Conservation (phyloP, 2,329 filamentous ascomycete genomes). For the Penicillium sp. region DNA sequence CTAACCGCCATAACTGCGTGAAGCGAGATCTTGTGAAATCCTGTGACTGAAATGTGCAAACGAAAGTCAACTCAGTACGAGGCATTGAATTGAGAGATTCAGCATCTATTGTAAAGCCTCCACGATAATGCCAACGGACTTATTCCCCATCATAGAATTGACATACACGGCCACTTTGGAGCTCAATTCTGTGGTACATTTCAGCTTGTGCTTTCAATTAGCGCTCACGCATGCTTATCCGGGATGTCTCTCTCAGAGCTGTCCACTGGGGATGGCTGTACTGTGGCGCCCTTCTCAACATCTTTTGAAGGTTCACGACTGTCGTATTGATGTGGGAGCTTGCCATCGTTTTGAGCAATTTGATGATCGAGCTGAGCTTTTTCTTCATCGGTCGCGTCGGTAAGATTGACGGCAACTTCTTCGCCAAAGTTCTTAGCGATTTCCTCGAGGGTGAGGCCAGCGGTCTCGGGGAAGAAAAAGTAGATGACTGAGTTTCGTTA, state of each 20-base stretch:
- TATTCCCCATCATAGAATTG: not conserved
- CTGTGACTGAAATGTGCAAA: not conserved
- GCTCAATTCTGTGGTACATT: not conserved
- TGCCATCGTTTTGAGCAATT: constrained; percentile 2
- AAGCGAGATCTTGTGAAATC: not conserved
- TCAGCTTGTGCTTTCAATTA: not conserved
- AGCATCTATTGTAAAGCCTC: not conserved
- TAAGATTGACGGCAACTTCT: constrained; percentile 49
- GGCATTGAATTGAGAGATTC: not conserved
- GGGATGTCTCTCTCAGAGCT: not conserved
- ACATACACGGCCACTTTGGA: not conserved
- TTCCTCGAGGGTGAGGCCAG: constrained; percentile 46
- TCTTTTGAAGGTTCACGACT: not conserved
- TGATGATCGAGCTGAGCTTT: constrained; percentile 24
- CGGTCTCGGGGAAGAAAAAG: constrained; percentile 47
- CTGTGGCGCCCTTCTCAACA: not conserved
- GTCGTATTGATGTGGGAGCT: not conserved
- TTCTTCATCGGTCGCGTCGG: constrained; percentile 44
- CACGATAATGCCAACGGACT: not conserved
- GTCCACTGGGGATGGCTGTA: not conserved
- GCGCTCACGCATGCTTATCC: not conserved
- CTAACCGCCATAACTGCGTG: not conserved
- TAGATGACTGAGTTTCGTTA: constrained; percentile 37
- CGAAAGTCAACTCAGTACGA: too few species aligned
- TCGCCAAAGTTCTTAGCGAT: constrained; percentile 50